Percentiles rank a stretch among this genome's conserved stretches.
Evolutionary conservation across 2,329 filamentous ascomycete genomes (phyloP).

Genomic region (Beauveria varroae): DNA sequence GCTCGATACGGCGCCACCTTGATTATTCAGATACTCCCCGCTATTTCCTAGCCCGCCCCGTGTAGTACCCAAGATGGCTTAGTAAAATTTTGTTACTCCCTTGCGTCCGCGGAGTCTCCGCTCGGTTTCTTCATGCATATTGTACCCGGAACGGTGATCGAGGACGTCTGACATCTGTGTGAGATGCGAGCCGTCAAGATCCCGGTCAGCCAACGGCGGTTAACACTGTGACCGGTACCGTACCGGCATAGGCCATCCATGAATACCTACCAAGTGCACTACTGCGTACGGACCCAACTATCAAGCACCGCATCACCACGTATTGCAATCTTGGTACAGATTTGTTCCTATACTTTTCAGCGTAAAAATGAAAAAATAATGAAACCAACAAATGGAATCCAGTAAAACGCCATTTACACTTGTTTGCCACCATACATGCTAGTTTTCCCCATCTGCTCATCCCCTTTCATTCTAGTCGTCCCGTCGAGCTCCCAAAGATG

Average conservation of each 20-base stretch:
- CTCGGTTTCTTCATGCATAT: neutral
- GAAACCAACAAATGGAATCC: conserved; percentile 5
- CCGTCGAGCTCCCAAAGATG: neutral
- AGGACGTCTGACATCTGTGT: no score
- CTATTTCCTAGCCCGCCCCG: neutral
- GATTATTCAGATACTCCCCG: neutral
- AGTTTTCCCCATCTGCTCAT: neutral
- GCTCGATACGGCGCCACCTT: conserved; percentile 1
- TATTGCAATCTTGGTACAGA: neutral
- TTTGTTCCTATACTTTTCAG: neutral
- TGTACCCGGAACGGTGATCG: no score
- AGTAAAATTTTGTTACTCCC: no score
- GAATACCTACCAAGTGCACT: neutral
- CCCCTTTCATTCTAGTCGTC: neutral
- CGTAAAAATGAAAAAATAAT: neutral
- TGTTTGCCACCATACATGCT: conserved; percentile 5
- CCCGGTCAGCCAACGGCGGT: neutral
- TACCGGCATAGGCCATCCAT: neutral
- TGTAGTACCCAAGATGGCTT: neutral
- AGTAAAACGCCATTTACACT: conserved; percentile 8
- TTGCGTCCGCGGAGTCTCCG: neutral
- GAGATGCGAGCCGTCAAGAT: neutral
- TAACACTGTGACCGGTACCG: neutral
- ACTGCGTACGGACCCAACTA: no score
- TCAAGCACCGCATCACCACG: neutral